A percentile compares a stretch with the other conserved stretches of the same genome.
phyloP scores from a whole-genome alignment of 345 rosid genomes.

The Eucalyptus sideroxylon region DNA sequence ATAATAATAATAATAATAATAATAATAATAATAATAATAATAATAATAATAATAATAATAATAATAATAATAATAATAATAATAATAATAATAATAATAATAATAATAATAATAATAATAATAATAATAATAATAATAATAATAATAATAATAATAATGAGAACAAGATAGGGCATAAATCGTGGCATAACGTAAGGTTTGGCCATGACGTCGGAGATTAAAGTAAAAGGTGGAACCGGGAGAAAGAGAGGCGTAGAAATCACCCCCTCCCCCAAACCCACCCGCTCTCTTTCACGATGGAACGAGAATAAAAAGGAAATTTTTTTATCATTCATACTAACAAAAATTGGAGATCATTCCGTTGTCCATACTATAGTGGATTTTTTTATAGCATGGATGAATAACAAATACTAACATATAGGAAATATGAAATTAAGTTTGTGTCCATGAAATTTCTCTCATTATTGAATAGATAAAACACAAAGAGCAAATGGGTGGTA shows the following conservation, averaged over 20 bases:
- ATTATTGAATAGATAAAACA: not conserved
- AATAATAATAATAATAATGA: no score
- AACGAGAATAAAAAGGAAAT: no score
- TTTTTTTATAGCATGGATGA: not conserved
- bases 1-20: no score
- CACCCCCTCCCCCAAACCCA: no score
- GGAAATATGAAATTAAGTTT: not conserved
- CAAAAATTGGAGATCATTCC: not conserved
- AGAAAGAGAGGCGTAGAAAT: not conserved
- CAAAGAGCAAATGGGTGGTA: not conserved
- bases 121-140: no score
- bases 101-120: no score
- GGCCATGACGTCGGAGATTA: not conserved
- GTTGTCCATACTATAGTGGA: not conserved
- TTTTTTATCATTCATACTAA: accelerated
- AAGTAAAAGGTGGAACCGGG: not conserved
- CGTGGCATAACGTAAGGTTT: not conserved
- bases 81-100: no score
- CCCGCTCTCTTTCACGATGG: no score
- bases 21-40: no score
- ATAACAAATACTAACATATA: no score
- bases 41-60: no score
- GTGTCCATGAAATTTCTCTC: not conserved
- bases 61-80: no score
- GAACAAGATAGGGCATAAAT: not conserved